These are phyloP conservation scores for Knoxia roxburghii DNA, from an alignment of 257 asterid genomes.

Conservation along the genomic window DNA sequence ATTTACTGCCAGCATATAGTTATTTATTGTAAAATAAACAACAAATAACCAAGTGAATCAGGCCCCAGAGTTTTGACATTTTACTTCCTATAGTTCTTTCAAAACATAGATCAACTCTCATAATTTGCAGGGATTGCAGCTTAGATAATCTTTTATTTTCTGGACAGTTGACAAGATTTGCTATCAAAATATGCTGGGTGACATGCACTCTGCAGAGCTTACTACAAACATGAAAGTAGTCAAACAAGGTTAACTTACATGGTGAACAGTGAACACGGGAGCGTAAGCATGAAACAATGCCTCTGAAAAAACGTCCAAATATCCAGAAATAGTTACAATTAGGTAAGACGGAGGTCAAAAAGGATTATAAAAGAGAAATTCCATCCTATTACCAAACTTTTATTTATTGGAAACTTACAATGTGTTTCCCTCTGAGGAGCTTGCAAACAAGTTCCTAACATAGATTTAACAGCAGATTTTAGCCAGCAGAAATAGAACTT, in stretches of 20 bases:
- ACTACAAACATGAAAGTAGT: no score
- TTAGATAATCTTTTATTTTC: no score
- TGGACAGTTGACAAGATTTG: not conserved
- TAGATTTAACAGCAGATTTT: not conserved
- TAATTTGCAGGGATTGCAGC: no score
- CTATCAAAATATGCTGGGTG: no score
- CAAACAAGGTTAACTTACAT: constrained; percentile 34
- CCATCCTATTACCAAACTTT: not conserved
- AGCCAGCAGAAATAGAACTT: not conserved
- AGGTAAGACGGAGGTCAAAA: not conserved
- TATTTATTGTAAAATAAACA: no score
- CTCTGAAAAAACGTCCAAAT: constrained; percentile 31
- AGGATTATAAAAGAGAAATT: not conserved
- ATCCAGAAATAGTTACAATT: constrained; percentile 13
- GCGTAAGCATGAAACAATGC: constrained; percentile 47
- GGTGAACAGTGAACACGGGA: constrained; percentile 25
- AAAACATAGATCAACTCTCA: no score
- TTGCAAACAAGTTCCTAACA: constrained; percentile 17
- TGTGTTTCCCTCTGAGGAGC: constrained; percentile 4
- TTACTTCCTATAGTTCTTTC: no score
- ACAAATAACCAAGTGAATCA: no score
- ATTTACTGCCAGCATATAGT: no score
- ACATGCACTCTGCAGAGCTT: no score
- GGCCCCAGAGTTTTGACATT: no score
- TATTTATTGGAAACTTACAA: not conserved